These are phyloP conservation scores for Bacterosira constricta DNA, from an alignment of 108 stramenopile species.

Conservation along the genomic window DNA sequence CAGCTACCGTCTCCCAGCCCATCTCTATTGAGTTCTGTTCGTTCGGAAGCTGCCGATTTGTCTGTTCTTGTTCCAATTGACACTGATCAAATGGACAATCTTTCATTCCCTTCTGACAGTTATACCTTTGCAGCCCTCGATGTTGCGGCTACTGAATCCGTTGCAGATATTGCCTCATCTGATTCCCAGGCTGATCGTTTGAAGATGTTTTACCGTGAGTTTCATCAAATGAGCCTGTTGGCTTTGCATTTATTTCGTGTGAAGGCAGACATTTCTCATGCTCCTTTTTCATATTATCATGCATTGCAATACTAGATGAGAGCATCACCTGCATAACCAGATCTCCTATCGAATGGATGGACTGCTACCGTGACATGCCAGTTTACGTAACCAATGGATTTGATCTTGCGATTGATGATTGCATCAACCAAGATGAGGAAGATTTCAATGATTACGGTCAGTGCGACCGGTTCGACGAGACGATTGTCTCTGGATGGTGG, in stretches of 20 bases:
- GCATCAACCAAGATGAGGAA: slow-evolving; percentile 28
- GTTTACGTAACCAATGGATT: slow-evolving; percentile 64
- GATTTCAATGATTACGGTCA: slow-evolving; percentile 77
- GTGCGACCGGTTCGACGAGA: slow-evolving; percentile 78
- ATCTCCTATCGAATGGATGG: slow-evolving; percentile 71
- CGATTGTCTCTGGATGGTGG: slow-evolving; percentile 72
- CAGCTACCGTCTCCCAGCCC: slow-evolving; percentile 48
- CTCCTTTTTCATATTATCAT: not conserved
- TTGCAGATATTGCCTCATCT: slow-evolving; percentile 73
- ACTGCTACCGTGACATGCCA: slow-evolving; percentile 55
- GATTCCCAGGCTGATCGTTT: slow-evolving; percentile 57
- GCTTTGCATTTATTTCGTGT: not conserved
- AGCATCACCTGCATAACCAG: slow-evolving; percentile 56
- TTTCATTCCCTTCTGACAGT: slow-evolving; percentile 26
- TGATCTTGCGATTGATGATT: slow-evolving; percentile 72
- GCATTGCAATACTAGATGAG: not conserved
- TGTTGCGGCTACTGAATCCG: slow-evolving; percentile 40
- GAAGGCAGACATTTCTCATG: too few species aligned
- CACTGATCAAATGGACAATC: slow-evolving; percentile 41
- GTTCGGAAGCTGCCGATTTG: slow-evolving; percentile 25
- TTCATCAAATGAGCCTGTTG: too few species aligned
- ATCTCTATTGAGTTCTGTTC: slow-evolving; percentile 35
- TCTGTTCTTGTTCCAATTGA: slow-evolving; percentile 55
- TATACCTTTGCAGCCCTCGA: slow-evolving; percentile 57
- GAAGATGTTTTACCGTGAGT: slow-evolving; percentile 83